Evolutionary conservation across 768 basidiomycete species (phyloP), one percentile per base, ranked within the genome.

Genomic region (Tremella mesenterica): DNA sequence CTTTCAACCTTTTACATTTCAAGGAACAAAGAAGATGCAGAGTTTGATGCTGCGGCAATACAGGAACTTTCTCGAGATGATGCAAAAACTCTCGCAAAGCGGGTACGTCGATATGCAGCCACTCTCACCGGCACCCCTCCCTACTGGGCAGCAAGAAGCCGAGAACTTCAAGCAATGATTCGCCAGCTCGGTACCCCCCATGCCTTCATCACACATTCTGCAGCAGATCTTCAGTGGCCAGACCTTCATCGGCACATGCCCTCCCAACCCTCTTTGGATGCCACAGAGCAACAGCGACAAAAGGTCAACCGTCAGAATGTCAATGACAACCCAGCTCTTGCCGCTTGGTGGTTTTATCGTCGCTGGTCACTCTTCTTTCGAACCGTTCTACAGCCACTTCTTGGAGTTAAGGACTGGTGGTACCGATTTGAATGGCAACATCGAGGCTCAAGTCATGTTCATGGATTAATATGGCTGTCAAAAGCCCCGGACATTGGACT

Each of bases 401-500:
- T 49, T 18, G 12, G 18, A 13, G 31, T 49, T 4, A 6, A 4
- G 4, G 48, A 49, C 5, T 25, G 34, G 28, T 49, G 48, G 48
- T 49, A 31, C 29, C 48, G 48, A 4, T 49, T 5, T 20, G 48
- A 49, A 20, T 49, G 48, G 48, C 48, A 49, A 31, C 8, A 4
- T 5, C 28, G 48, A 7, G 48, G 48, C 6, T 49, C 48, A 29
- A 49, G 48, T 34, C 48, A 49, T 34, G 48, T 49, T 14, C 48
- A 49, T 20, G 27, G 48, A 10, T 25, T 41, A 5, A 41, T 41
- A 18, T 41, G 38, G 38, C 14, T 16, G 38, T 5, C 8, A 5
- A 14, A 5, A 8, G 38, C 38, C 38, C 6, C 5, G 23, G 5
- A 41, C 38, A 41, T 4, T 41, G n/a, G 38, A 41, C 23, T 8